A percentile compares a stretch with the other conserved stretches of the same genome.
Evolutionary conservation across 1,139 yeast species (phyloP).

Genomic region (Suhomyces ambrosiae): DNA sequence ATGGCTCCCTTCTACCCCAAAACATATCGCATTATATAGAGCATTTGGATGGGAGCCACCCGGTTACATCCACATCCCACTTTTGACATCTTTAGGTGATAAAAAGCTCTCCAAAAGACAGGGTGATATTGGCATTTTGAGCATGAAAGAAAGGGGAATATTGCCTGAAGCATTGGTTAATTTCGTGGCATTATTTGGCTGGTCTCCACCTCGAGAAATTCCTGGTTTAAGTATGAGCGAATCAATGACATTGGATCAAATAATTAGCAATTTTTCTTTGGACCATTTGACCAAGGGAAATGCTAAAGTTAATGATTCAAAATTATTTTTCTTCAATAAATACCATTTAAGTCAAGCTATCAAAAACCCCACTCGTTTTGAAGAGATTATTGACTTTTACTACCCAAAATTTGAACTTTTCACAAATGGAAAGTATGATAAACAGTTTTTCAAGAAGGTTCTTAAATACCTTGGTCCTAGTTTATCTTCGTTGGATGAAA

Average conservation of each 20-base stretch:
- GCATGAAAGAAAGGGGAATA: conserved; percentile 61
- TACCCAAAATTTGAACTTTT: conserved; percentile 18
- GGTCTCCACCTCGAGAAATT: conserved; percentile 74
- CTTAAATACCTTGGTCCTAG: conserved; percentile 39
- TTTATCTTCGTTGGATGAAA: conserved; percentile 50
- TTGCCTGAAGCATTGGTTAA: conserved; percentile 86
- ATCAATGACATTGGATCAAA: conserved; percentile 55
- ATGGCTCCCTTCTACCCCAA: conserved; percentile 96
- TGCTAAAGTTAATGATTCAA: conserved; percentile 83
- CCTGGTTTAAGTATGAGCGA: conserved; percentile 61
- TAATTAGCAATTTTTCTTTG: conserved; percentile 53
- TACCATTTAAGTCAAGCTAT: conserved; percentile 52
- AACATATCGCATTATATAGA: conserved; percentile 80
- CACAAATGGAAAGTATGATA: conserved; percentile 18
- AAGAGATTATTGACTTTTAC: conserved; percentile 34
- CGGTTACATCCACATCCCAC: conserved; percentile 81
- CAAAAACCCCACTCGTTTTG: conserved; percentile 32
- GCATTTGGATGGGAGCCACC: conserved; percentile 93
- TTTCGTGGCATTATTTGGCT: conserved; percentile 88
- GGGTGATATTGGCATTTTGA: conserved; percentile 74
- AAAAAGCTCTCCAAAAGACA: conserved; percentile 85
- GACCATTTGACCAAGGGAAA: conserved; percentile 87
- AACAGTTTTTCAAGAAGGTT: conserved; percentile 26
- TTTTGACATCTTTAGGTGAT: conserved; percentile 72
- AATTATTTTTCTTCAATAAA: conserved; percentile 75